Conservation (phyloP, 352 stramenopile species). For the Thraustotheca clavata region DNA sequence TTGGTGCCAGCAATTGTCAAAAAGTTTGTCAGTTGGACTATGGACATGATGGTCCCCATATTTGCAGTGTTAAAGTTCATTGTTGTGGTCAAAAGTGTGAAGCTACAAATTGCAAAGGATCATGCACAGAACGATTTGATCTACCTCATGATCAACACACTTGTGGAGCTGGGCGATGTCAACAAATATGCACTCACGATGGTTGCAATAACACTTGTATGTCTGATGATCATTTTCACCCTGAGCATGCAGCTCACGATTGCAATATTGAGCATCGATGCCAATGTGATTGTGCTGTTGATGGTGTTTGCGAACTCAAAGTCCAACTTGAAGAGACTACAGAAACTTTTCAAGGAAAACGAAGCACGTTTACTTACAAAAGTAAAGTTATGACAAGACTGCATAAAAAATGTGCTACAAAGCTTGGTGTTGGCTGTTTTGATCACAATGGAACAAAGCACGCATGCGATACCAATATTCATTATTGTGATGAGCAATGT, state of each 20-base stretch:
- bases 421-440: constrained; percentile 33
- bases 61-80: constrained; percentile 46
- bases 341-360: constrained; percentile 50
- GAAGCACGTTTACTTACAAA: constrained; percentile 56
- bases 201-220: constrained; percentile 45
- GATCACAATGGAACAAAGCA: constrained; percentile 36
- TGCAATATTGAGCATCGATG: constrained; percentile 48
- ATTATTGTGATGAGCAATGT: constrained; percentile 64
- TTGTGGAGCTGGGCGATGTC: constrained; percentile 48
- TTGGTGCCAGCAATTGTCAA: constrained; percentile 40
- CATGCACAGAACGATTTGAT: constrained; percentile 47
- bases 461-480: constrained; percentile 34
- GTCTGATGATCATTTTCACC: constrained; percentile 56
- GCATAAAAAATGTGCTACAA: constrained; percentile 46
- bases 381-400: constrained; percentile 75
- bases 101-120: constrained; percentile 31
- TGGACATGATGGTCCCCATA: constrained; percentile 37
- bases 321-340: constrained; percentile 61
- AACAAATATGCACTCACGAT: constrained; percentile 49
- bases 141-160: constrained; percentile 45
- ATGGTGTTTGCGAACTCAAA: constrained; percentile 57
- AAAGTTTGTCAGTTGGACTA: constrained; percentile 36
- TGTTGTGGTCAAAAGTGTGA: constrained; percentile 47
- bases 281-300: constrained; percentile 39
- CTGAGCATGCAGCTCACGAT: constrained; percentile 52